phyloP scores from a whole-genome alignment of 805 yeast species.

The Starmera caribaea region DNA sequence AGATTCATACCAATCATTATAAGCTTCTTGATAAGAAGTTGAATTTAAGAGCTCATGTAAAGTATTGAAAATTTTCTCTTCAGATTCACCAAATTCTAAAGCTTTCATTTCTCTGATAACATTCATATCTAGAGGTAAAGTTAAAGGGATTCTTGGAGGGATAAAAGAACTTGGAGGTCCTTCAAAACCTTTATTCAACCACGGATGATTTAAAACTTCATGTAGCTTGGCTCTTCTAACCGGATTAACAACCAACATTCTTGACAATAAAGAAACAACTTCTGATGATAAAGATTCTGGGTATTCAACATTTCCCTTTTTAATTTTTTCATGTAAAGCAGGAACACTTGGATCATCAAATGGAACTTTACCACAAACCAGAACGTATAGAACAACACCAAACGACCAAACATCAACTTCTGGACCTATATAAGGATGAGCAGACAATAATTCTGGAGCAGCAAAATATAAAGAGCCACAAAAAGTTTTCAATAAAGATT shows the following conservation, averaged over 20 bases:
- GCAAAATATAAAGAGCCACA: conserved; percentile 98
- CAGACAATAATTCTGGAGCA: conserved; percentile 92
- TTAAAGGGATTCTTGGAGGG: conserved; percentile 71
- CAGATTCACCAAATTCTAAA: conserved; percentile 65
- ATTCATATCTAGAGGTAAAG: conserved; percentile 52
- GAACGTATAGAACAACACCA: conserved; percentile 90
- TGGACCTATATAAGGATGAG: conserved; percentile 90
- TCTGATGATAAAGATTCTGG: conserved; percentile 75
- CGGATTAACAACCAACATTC: conserved; percentile 92
- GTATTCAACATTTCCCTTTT: conserved; percentile 85
- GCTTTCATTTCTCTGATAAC: conserved; percentile 69
- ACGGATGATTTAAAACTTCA: conserved; percentile 81
- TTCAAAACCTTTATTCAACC: conserved; percentile 90
- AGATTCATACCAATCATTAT: conserved; percentile 61
- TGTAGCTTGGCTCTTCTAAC: conserved; percentile 64
- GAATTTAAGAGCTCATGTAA: conserved; percentile 51
- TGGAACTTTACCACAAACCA: conserved; percentile 97
- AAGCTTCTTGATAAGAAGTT: conserved; percentile 53
- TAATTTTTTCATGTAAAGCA: conserved; percentile 87
- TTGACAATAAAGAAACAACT: conserved; percentile 67
- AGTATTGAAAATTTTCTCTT: conserved; percentile 44
- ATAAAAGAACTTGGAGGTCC: conserved; percentile 58
- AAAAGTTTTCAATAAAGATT: conserved; percentile 73
- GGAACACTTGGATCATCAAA: conserved; percentile 93
- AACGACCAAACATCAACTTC: conserved; percentile 98